phyloP scores from a whole-genome alignment of 345 rosid species.

The Eucalyptus curtisii region DNA sequence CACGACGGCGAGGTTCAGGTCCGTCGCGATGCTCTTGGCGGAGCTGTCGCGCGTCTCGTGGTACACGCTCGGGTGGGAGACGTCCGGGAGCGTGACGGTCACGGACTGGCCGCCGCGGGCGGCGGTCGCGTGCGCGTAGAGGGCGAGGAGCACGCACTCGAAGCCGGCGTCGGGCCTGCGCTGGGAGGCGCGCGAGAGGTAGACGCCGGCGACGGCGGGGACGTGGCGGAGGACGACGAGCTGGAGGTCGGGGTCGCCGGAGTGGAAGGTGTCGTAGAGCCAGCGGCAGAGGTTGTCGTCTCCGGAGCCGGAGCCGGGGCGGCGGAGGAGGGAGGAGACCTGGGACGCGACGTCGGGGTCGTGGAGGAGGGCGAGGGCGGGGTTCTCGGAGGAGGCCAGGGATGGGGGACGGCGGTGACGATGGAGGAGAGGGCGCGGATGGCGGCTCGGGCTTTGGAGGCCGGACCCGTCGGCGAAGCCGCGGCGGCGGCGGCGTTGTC shows the following conservation, averaged over 20 bases:
- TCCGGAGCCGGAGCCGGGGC: slow-evolving; percentile 64
- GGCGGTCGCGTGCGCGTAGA: slow-evolving; percentile 65
- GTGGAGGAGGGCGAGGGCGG: slow-evolving; percentile 39
- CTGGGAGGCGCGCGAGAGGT: slow-evolving; percentile 60
- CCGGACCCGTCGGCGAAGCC: not conserved
- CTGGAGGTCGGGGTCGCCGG: slow-evolving; percentile 42
- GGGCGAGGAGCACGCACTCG: slow-evolving; percentile 68
- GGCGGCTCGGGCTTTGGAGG: slow-evolving; percentile 17
- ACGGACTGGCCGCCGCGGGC: slow-evolving; percentile 49
- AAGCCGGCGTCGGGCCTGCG: slow-evolving; percentile 72
- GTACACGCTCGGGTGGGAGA: slow-evolving; percentile 61
- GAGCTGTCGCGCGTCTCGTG: slow-evolving; percentile 45
- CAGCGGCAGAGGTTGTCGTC: slow-evolving; percentile 79
- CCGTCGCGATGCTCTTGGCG: slow-evolving; percentile 27
- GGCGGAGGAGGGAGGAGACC: slow-evolving; percentile 57
- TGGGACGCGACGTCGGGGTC: slow-evolving; percentile 40
- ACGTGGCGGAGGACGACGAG: slow-evolving; percentile 67
- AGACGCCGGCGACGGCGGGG: slow-evolving; percentile 56
- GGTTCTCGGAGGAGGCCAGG: slow-evolving; percentile 19
- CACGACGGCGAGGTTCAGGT: slow-evolving; percentile 49
- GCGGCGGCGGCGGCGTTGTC: not conserved
- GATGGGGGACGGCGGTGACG: slow-evolving; percentile 13
- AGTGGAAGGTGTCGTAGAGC: slow-evolving; percentile 87
- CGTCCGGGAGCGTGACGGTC: slow-evolving; percentile 58
- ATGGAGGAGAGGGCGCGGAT: slow-evolving; percentile 35